Conservation (phyloP, 345 rosid species). For the Pistacia atlantica region DNA sequence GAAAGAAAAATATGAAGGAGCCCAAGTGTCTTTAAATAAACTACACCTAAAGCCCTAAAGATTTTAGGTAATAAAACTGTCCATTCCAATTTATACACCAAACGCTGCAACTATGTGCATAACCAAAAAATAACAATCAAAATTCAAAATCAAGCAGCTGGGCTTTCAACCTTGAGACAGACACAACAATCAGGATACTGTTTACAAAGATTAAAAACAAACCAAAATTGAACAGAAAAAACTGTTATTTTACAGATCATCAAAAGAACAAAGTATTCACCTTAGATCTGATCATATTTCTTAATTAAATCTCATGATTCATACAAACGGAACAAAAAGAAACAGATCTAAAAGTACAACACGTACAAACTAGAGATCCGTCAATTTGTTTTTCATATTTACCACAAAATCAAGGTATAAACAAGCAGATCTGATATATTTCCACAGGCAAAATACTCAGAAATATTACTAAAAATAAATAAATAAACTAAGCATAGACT, state of each 20-base stretch:
- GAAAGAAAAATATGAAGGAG: background rate
- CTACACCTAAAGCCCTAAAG: background rate
- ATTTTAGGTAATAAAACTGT: background rate
- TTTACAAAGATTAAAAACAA: no score
- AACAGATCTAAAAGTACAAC: slow-evolving; percentile 23
- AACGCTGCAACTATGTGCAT: background rate
- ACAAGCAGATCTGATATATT: slow-evolving; percentile 36
- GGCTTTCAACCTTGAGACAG: background rate
- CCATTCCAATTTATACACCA: background rate
- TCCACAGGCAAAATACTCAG: background rate
- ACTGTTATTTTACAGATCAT: no score
- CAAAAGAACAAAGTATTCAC: background rate
- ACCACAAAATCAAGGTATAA: background rate
- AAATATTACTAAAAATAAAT: background rate
- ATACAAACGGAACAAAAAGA: background rate
- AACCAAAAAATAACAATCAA: no score
- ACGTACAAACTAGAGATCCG: background rate
- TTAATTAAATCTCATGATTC: background rate
- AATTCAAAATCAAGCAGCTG: background rate
- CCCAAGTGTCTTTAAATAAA: background rate
- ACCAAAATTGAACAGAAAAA: no score
- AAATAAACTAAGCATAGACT: background rate
- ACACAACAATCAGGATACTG: background rate
- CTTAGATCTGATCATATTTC: background rate
- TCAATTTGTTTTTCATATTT: no score